phyloP scores from a whole-genome alignment of 108 stramenopile species.

The Cyclotella choctawhatcheeana region DNA sequence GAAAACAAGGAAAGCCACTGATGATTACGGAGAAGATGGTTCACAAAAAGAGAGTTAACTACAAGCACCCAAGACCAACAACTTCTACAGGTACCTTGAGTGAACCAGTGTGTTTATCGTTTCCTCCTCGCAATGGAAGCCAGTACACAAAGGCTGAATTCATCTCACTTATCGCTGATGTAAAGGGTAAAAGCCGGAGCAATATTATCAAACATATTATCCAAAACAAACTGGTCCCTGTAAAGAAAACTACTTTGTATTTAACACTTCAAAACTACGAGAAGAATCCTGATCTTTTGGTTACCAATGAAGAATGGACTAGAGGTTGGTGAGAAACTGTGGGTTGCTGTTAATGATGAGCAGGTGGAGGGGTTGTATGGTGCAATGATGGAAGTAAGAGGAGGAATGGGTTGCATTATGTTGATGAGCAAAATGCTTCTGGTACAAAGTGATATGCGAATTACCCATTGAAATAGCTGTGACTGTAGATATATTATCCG shows the following conservation, averaged over 20 bases:
- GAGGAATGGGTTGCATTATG: no score
- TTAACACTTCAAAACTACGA: background rate
- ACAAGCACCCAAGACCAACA: background rate
- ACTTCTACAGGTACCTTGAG: background rate
- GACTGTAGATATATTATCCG: no score
- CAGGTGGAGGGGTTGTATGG: no score
- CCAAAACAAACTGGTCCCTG: background rate
- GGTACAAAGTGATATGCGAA: no score
- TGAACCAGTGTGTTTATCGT: background rate
- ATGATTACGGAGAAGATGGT: background rate
- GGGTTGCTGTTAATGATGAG: no score
- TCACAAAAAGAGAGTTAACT: background rate
- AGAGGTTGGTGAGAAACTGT: no score
- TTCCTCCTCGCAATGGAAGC: background rate
- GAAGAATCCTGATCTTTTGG: background rate
- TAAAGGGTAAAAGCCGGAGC: background rate
- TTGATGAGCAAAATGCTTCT: no score
- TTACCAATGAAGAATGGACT: background rate
- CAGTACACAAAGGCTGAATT: background rate
- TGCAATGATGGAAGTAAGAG: no score
- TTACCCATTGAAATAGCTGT: no score
- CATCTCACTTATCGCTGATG: background rate
- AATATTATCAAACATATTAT: slow-evolving; percentile 3
- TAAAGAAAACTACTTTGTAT: background rate
- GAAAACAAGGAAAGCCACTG: background rate